Evolutionary conservation across 2,329 filamentous ascomycete genomes (phyloP).

Genomic region (Penicillium sp.): DNA sequence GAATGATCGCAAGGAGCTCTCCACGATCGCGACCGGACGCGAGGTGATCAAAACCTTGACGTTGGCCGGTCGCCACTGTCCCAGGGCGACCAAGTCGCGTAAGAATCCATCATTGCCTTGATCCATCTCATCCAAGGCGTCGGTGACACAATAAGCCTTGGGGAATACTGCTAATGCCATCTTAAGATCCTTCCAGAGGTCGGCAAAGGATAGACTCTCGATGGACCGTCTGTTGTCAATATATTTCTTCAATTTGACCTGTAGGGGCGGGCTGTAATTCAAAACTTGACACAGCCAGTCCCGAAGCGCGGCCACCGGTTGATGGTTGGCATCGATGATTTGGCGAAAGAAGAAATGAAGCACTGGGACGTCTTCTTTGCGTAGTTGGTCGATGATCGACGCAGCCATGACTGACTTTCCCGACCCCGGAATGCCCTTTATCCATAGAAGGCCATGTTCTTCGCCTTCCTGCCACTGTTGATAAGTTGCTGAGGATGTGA

Average conservation of each 20-base stretch:
- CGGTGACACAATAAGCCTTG: constrained; percentile 41
- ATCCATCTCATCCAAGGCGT: constrained; percentile 52
- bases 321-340: constrained; percentile 20
- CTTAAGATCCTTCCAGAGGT: constrained; percentile 10
- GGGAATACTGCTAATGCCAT: not conserved
- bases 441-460: constrained; percentile 20
- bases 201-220: not conserved
- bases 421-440: constrained; percentile 23
- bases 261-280: constrained; percentile 9
- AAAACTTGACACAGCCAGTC: constrained; percentile 16
- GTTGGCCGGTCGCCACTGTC: constrained; percentile 26
- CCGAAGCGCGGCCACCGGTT: constrained; percentile 11
- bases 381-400: constrained; percentile 10
- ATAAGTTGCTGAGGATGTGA: constrained; percentile 8
- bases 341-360: constrained; percentile 25
- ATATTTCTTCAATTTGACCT: not conserved
- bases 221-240: no score
- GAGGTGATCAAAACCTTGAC: constrained; percentile 49
- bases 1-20: constrained; percentile 30
- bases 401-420: constrained; percentile 27
- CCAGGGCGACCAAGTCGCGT: constrained; percentile 36
- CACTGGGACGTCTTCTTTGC: constrained; percentile 1
- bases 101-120: constrained; percentile 35
- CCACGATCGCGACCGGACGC: constrained; percentile 36
- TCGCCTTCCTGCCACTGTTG: constrained; percentile 16